Conservation (phyloP, 1,139 yeast species). For the Saccharomycopsis crataegensis region DNA sequence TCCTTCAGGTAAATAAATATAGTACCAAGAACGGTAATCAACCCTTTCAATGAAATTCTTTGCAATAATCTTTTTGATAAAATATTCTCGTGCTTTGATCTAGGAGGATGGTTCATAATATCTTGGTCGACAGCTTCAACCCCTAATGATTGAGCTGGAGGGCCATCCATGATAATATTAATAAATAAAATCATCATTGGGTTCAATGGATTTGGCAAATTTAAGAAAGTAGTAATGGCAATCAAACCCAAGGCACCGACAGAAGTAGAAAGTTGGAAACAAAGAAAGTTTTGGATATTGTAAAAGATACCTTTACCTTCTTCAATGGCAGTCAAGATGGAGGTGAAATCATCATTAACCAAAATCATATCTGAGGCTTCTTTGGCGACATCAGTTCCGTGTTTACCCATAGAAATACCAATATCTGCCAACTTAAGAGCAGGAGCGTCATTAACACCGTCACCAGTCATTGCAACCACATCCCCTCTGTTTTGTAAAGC, state of each 20-base stretch:
- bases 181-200: conserved; percentile 99
- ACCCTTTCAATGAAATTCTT: conserved; percentile 37
- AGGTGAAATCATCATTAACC: conserved; percentile 92
- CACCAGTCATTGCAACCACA: conserved; percentile 98
- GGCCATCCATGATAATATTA: conserved; percentile 97
- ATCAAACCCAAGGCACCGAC: conserved; percentile 89
- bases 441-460: conserved; percentile 99
- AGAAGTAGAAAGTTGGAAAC: conserved; percentile 91
- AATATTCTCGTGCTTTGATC: conserved; percentile 77
- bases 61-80: conserved; percentile 60
- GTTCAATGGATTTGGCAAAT: conserved; percentile 90
- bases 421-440: conserved; percentile 95
- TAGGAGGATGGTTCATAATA: conserved; percentile 91
- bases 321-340: conserved; percentile 85
- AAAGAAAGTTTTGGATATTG: conserved; percentile 87
- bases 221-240: conserved; percentile 79
- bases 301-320: conserved; percentile 96
- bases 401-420: conserved; percentile 94
- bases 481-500: conserved; percentile 92
- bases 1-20: conserved; percentile 77
- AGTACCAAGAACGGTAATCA: conserved; percentile 49
- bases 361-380: conserved; percentile 98
- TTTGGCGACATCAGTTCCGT: conserved; percentile 97
- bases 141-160: conserved; percentile 96
- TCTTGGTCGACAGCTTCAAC: conserved; percentile 96